A percentile compares a stretch with the other conserved stretches of the same genome.
These are phyloP conservation scores for Gentiana dahurica DNA, from an alignment of 257 asterid species.

Conservation along the genomic window DNA sequence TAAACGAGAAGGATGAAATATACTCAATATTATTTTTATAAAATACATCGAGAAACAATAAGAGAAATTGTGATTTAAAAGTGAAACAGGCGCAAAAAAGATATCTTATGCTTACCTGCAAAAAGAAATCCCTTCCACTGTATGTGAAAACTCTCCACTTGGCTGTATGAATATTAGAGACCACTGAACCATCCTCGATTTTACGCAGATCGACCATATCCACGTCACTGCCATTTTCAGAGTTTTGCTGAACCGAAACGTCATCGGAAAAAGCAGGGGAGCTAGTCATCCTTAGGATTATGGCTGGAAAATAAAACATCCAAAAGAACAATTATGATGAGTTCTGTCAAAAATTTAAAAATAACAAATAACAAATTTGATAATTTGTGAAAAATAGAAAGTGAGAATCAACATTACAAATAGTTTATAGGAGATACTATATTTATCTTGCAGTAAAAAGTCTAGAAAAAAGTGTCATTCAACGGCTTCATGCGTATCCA, in stretches of 20 bases:
- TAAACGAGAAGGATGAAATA: slow-evolving; percentile 15
- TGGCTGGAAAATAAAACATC: slow-evolving; percentile 30
- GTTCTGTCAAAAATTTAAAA: background rate
- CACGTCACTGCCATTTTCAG: slow-evolving; percentile 23
- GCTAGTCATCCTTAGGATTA: slow-evolving; percentile 45
- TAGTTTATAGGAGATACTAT: no score
- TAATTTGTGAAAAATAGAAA: background rate
- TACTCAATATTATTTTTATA: slow-evolving; percentile 1
- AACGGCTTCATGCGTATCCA: no score
- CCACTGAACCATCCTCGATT: slow-evolving; percentile 65
- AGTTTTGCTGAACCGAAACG: slow-evolving; percentile 31
- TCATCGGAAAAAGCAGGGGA: slow-evolving; percentile 59
- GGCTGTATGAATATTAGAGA: slow-evolving; percentile 87
- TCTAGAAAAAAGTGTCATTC: background rate
- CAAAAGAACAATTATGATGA: background rate
- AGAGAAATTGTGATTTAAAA: background rate
- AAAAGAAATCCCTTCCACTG: slow-evolving; percentile 66
- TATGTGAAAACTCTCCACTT: slow-evolving; percentile 97
- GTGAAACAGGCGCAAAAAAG: background rate
- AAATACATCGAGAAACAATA: background rate
- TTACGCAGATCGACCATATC: slow-evolving; percentile 35
- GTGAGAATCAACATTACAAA: background rate
- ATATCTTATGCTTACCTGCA: slow-evolving; percentile 38
- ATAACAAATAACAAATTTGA: background rate
- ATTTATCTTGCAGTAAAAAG: background rate